A percentile compares a stretch with the other conserved stretches of the same genome.
Conservation (phyloP, 1,139 yeast species). For the Protomyces arabidopsidicola region DNA sequence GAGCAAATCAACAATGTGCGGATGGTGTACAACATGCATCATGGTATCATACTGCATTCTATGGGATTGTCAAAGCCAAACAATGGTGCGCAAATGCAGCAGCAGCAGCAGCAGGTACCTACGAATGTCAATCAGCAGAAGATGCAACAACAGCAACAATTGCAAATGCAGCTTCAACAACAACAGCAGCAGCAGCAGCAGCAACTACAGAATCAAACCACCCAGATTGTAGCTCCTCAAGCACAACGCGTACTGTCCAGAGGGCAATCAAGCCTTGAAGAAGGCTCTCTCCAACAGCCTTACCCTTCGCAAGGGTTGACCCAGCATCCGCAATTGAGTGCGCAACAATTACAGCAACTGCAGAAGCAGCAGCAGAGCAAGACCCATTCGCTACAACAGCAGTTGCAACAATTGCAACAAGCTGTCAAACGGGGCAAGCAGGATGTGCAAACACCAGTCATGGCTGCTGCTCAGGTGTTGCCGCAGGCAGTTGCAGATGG, state of each 20-base stretch:
- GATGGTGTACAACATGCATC: constrained; percentile 11
- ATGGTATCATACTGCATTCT: not conserved
- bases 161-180: constrained; percentile 9
- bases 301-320: not conserved
- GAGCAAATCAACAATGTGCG: constrained; percentile 15
- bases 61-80: not conserved
- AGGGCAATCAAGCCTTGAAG: not conserved
- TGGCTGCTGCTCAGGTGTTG: not conserved
- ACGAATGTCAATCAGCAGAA: not conserved
- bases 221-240: constrained; percentile 4
- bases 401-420: not conserved
- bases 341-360: constrained; percentile 3
- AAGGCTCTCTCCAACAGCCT: not conserved
- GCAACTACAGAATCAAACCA: not conserved
- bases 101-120: not conserved
- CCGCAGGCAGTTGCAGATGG: not conserved
- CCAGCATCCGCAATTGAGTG: not conserved
- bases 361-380: not conserved
- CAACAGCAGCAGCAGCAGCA: constrained; percentile 21
- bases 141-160: constrained; percentile 4
- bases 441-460: not conserved
- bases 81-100: not conserved
- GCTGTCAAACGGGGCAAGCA: constrained; percentile 1
- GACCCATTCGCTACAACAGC: not conserved
- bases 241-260: not conserved